These are phyloP conservation scores for Amanita muscaria DNA, from an alignment of 768 basidiomycete species.

Conservation along the genomic window DNA sequence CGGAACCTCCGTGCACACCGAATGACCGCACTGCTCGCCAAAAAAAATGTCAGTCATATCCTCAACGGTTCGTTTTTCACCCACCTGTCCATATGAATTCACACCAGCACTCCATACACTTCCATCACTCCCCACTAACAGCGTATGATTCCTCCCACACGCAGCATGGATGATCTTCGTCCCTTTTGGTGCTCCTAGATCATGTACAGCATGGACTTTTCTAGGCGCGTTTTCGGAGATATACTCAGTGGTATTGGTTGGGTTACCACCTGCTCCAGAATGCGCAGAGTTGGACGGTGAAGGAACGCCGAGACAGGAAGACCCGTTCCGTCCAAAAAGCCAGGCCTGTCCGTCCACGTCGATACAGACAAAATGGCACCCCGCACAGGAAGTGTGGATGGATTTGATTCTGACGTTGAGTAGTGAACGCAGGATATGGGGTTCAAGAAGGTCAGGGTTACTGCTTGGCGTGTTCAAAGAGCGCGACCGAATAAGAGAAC, in stretches of 20 bases:
- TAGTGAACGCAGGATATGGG: constrained; percentile 83
- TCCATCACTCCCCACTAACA: constrained; percentile 78
- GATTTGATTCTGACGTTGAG: constrained; percentile 68
- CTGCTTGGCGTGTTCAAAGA: constrained; percentile 17
- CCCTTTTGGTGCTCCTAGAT: constrained; percentile 51
- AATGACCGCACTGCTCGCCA: constrained; percentile 59
- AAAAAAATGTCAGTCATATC: constrained; percentile 1
- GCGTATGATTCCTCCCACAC: constrained; percentile 71
- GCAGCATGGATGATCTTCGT: constrained; percentile 74
- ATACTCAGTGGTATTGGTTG: too few species aligned
- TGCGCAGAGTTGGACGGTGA: too few species aligned
- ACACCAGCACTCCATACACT: constrained; percentile 77
- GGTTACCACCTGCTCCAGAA: too few species aligned
- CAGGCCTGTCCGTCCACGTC: constrained; percentile 76
- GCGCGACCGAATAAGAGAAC: too few species aligned
- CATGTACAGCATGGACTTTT: constrained; percentile 39
- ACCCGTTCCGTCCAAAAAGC: constrained; percentile 83
- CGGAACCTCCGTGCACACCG: constrained; percentile 53
- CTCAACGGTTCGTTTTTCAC: too few species aligned
- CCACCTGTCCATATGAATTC: constrained; percentile 76
- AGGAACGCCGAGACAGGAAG: constrained; percentile 50
- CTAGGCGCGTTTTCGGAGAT: constrained; percentile 73
- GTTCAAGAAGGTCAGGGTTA: constrained; percentile 78
- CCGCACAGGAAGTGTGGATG: constrained; percentile 66
- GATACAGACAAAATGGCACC: constrained; percentile 69